Evolutionary conservation across 75 land plant genomes (phyloP), one percentile per base, ranked within the genome.

Genomic region (Larix kaempferi): DNA sequence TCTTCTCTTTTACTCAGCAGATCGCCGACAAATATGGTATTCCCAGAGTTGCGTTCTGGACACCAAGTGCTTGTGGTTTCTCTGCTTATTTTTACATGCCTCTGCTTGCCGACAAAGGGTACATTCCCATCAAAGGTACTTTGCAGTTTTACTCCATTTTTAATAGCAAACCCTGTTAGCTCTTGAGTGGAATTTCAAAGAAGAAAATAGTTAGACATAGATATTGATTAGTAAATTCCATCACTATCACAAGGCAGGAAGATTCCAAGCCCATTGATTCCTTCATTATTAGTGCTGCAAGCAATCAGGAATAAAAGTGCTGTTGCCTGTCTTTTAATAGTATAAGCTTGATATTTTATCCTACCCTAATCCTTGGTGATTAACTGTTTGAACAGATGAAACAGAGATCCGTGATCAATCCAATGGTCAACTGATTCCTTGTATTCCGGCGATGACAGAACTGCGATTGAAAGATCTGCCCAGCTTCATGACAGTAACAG

Each of bases 51-150:
- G 76, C 55, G 19, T 69, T 83, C 49, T 56, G 61, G 54, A 79
- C 84, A 7, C 10, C 77, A 10, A 73, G 80, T 19, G 76, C 84
- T 14, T 27, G 73, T 26, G 65, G 66, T 16, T 56, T 76, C 8
- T 65, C 72, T 25, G 56, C 71, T 14, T 44, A 60, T 2, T 78
- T 71, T 61, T 67, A 78, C 54, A 54, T 62, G 56, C 72, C 72
- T 11, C 39, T 77, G 0, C 75, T 82, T 22, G 52, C 74, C 7
- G 15, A 71, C 26, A 12, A 41, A 3, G 84, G 60, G 0, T 33
- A 77, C n/a, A 74, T 78, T 3, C 88, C 88, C 0, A 71, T 82
- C 23, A 78, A 77, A 78, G 83, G 83, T 81, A 77, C 33, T 0
- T 0, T 29, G 33, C 33, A 29, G 33, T 29, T 29, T 29, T 29